Percentiles rank a stretch among this genome's conserved stretches.
Evolutionary conservation across 495 filamentous ascomycete species (phyloP).

Genomic region (Talaromyces ruber): DNA sequence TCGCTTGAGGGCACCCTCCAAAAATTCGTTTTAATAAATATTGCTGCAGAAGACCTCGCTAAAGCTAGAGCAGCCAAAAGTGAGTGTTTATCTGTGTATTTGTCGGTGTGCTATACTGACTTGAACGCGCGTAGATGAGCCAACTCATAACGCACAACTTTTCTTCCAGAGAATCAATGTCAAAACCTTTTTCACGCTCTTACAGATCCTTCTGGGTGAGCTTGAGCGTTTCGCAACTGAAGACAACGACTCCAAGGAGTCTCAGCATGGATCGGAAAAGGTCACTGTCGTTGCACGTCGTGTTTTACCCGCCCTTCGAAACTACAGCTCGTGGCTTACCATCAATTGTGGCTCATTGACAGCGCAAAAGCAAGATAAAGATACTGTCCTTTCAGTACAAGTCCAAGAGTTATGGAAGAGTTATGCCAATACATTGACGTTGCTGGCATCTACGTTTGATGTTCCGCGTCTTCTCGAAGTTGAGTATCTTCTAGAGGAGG

Average conservation of each 20-base stretch:
- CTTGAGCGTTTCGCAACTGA: conserved; percentile 50
- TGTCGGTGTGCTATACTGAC: background rate
- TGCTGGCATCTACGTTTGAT: conserved; percentile 52
- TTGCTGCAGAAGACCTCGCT: conserved; percentile 71
- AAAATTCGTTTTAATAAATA: conserved; percentile 78
- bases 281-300: conserved; percentile 56
- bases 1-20: conserved; percentile 57
- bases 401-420: conserved; percentile 63
- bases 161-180: conserved; percentile 76
- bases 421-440: conserved; percentile 59
- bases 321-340: conserved; percentile 68
- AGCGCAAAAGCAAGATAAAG: conserved; percentile 45
- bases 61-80: conserved; percentile 50
- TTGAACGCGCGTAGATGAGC: conserved; percentile 20
- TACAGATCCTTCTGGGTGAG: conserved; percentile 62
- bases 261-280: conserved; percentile 37
- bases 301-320: conserved; percentile 58
- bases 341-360: conserved; percentile 40
- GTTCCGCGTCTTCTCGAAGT: conserved; percentile 45
- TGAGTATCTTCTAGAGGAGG: conserved; percentile 69
- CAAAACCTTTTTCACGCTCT: conserved; percentile 67
- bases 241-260: conserved; percentile 29
- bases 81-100: conserved; percentile 25
- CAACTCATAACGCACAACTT: conserved; percentile 47
- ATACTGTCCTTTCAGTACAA: conserved; percentile 48